A percentile compares a stretch with the other conserved stretches of the same genome.
Conservation (phyloP, 768 basidiomycete genomes). For the Infundibulicybe gibba region DNA sequence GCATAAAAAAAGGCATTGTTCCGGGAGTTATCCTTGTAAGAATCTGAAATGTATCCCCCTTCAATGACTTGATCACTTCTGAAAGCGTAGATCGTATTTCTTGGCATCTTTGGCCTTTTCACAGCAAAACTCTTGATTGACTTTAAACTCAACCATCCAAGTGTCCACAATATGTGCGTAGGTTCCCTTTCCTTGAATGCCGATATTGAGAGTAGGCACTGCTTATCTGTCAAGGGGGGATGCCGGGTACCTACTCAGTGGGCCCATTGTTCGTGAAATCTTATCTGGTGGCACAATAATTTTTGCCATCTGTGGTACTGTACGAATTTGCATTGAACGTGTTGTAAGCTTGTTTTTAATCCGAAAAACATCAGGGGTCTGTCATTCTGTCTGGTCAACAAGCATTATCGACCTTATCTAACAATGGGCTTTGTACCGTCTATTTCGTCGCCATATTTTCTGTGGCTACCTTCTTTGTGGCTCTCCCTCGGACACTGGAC, state of each 20-base stretch:
- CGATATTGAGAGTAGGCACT: background rate
- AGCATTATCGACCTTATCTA: slow-evolving; percentile 43
- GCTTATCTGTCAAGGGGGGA: slow-evolving; percentile 32
- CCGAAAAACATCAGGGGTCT: slow-evolving; percentile 31
- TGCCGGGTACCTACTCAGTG: slow-evolving; percentile 46
- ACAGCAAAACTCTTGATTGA: slow-evolving; percentile 52
- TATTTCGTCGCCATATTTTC: slow-evolving; percentile 44
- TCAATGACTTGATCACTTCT: too few species aligned
- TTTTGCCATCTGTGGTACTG: slow-evolving; percentile 46
- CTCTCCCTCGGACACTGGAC: slow-evolving; percentile 45
- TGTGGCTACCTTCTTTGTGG: slow-evolving; percentile 33
- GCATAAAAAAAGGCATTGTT: slow-evolving; percentile 35
- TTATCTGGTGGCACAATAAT: slow-evolving; percentile 42
- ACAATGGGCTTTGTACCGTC: slow-evolving; percentile 44
- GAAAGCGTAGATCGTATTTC: slow-evolving; percentile 35
- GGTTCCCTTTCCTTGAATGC: background rate
- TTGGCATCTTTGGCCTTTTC: slow-evolving; percentile 46
- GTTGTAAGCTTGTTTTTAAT: slow-evolving; percentile 17
- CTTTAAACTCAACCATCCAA: slow-evolving; percentile 54
- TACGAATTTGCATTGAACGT: slow-evolving; percentile 13
- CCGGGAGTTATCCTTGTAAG: slow-evolving; percentile 40
- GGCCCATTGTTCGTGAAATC: slow-evolving; percentile 42
- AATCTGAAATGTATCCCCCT: background rate
- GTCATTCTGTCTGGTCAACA: slow-evolving; percentile 49
- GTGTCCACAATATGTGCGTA: slow-evolving; percentile 48